Percentiles rank a stretch among this genome's conserved stretches.
These are phyloP conservation scores for Mortierella antarctica DNA, from an alignment of 192 early-diverging fungal species.

Conservation along the genomic window DNA sequence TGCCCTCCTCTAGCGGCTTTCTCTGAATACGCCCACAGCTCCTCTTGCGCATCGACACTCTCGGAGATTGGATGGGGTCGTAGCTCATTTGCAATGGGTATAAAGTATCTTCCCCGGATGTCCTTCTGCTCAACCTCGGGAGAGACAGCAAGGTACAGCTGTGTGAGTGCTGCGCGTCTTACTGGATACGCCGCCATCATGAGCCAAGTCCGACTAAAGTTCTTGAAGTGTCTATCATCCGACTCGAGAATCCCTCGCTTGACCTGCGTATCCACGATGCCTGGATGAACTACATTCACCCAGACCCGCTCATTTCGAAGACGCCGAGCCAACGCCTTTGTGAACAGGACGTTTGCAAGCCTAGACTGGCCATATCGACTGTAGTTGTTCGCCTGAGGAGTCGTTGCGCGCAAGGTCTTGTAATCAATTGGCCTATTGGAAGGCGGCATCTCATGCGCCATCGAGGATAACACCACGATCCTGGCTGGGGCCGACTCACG, in stretches of 20 bases:
- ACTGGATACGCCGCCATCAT: not conserved
- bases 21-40: no score
- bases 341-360: slow-evolving; percentile 60
- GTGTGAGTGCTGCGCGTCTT: slow-evolving; percentile 52
- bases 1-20: no score
- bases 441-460: slow-evolving; percentile 20
- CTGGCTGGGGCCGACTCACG: slow-evolving; percentile 12
- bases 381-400: not conserved
- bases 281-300: not conserved
- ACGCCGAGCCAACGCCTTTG: slow-evolving; percentile 25
- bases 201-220: not conserved
- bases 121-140: slow-evolving; percentile 59
- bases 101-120: slow-evolving; percentile 36
- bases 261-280: not conserved
- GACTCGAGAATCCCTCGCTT: not conserved
- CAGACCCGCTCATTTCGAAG: slow-evolving; percentile 9
- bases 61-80: not conserved
- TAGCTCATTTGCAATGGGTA: slow-evolving; percentile 25
- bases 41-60: not conserved
- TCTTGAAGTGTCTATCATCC: not conserved
- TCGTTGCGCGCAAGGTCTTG: not conserved
- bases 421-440: slow-evolving; percentile 11
- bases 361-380: slow-evolving; percentile 60
- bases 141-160: slow-evolving; percentile 61
- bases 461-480: slow-evolving; percentile 28